Percentiles rank a stretch among this genome's conserved stretches.
phyloP scores from a whole-genome alignment of 805 yeast genomes.

The Metschnikowia borealis region DNA sequence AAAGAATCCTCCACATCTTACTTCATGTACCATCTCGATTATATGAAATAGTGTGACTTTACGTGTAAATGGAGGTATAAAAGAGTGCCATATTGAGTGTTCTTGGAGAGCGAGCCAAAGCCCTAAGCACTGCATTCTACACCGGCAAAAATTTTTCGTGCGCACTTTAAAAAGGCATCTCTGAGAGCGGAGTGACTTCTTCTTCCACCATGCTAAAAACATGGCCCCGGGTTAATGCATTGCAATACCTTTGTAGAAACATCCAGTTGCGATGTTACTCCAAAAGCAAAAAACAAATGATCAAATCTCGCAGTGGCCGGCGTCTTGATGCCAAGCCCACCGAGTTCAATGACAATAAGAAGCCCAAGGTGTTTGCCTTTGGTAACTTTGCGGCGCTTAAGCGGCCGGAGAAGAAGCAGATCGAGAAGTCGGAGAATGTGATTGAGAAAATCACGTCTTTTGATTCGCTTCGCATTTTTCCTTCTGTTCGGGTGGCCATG shows the following conservation, averaged over 20 bases:
- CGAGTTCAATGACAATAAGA: slow-evolving; percentile 8
- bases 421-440: slow-evolving; percentile 20
- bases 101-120: neutral
- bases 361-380: slow-evolving; percentile 15
- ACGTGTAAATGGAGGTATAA: too few relatives aligned
- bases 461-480: slow-evolving; percentile 61
- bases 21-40: too few relatives aligned
- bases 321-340: slow-evolving; percentile 18
- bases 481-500: slow-evolving; percentile 61
- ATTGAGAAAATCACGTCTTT: slow-evolving; percentile 54
- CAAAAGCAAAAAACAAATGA: slow-evolving; percentile 10
- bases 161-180: neutral
- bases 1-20: too few relatives aligned
- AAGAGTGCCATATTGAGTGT: too few relatives aligned
- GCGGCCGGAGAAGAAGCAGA: slow-evolving; percentile 14
- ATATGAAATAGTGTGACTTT: too few relatives aligned
- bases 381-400: slow-evolving; percentile 23
- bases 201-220: slow-evolving; percentile 5
- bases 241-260: neutral
- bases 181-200: neutral
- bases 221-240: slow-evolving; percentile 3
- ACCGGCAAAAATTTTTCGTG: slow-evolving; percentile 8
- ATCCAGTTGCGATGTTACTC: slow-evolving; percentile 6
- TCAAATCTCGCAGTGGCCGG: slow-evolving; percentile 14
- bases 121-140: slow-evolving; percentile 6